Conservation (phyloP, 495 filamentous ascomycete genomes). For the Choiromyces venosus region DNA sequence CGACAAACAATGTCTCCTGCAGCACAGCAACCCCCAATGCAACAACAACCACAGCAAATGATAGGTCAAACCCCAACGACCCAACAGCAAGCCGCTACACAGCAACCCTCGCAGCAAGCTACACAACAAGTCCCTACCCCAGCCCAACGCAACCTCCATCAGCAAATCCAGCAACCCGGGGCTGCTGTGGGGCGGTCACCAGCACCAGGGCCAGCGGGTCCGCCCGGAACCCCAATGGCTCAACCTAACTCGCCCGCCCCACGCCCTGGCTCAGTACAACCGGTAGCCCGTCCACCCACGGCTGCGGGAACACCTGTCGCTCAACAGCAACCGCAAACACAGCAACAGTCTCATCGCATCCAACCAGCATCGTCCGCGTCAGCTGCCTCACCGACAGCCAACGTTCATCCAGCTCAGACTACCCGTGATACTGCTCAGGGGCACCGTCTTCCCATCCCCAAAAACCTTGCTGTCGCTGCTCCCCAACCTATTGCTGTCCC, state of each 20-base stretch:
- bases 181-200: conserved; percentile 15
- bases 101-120: conserved; percentile 1
- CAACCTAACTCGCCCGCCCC: conserved; percentile 39
- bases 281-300: conserved; percentile 26
- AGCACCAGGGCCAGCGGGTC: conserved; percentile 7
- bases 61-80: not conserved
- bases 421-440: conserved; percentile 44
- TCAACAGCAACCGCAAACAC: conserved; percentile 29
- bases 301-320: conserved; percentile 33
- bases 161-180: conserved; percentile 12
- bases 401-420: conserved; percentile 51
- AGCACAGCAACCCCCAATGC: conserved; percentile 46
- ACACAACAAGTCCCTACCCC: conserved; percentile 5
- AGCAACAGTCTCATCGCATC: conserved; percentile 25
- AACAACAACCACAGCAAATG: conserved; percentile 42
- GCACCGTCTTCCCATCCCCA: conserved; percentile 65
- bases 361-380: conserved; percentile 27
- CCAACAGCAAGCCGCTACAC: conserved; percentile 18
- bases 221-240: conserved; percentile 25
- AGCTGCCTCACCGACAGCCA: conserved; percentile 44
- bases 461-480: conserved; percentile 62
- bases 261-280: conserved; percentile 31
- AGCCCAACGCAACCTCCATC: conserved; percentile 13
- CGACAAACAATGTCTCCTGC: conserved; percentile 33
- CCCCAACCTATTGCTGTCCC: conserved; percentile 67